Evolutionary conservation across 805 yeast genomes (phyloP).

Genomic region (Candida andamanensis): DNA sequence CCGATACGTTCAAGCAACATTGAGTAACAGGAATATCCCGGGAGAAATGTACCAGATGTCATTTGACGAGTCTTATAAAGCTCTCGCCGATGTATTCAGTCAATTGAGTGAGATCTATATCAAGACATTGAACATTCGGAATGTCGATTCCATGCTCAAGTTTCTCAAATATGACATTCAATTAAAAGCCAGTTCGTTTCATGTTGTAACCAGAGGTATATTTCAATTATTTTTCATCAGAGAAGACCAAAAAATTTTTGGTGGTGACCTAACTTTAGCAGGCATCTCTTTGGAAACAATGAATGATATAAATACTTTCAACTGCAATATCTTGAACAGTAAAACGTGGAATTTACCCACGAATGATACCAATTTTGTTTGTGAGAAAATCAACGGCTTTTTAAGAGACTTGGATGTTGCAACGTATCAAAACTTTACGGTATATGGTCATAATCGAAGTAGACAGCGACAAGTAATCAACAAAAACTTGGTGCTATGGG

Average conservation of each 20-base stretch:
- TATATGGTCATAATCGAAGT: slow-evolving; percentile 56
- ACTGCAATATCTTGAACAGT: slow-evolving; percentile 7
- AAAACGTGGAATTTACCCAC: slow-evolving; percentile 10
- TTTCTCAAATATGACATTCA: slow-evolving; percentile 25
- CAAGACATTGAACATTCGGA: slow-evolving; percentile 14
- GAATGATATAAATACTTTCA: slow-evolving; percentile 27
- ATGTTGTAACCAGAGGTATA: slow-evolving; percentile 56
- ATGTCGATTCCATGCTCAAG: slow-evolving; percentile 21
- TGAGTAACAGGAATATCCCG: slow-evolving; percentile 35
- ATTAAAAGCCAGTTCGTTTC: slow-evolving; percentile 17
- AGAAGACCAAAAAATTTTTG: slow-evolving; percentile 57
- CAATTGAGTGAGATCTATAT: slow-evolving; percentile 16
- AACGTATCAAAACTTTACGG: slow-evolving; percentile 25
- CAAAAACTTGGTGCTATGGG: slow-evolving; percentile 61
- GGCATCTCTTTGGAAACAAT: slow-evolving; percentile 31
- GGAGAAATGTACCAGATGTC: slow-evolving; percentile 22
- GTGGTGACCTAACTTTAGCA: slow-evolving; percentile 30
- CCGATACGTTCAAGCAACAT: slow-evolving; percentile 30
- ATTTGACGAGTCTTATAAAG: slow-evolving; percentile 16
- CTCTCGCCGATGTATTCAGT: slow-evolving; percentile 16
- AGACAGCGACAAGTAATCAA: slow-evolving; percentile 72
- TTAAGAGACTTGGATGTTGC: slow-evolving; percentile 46
- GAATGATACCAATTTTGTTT: slow-evolving; percentile 4
- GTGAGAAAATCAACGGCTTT: slow-evolving; percentile 19
- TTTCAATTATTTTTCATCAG: slow-evolving; percentile 58